Conservation (phyloP, 2,329 filamentous ascomycete species). For the Epichloe aotearoae region DNA sequence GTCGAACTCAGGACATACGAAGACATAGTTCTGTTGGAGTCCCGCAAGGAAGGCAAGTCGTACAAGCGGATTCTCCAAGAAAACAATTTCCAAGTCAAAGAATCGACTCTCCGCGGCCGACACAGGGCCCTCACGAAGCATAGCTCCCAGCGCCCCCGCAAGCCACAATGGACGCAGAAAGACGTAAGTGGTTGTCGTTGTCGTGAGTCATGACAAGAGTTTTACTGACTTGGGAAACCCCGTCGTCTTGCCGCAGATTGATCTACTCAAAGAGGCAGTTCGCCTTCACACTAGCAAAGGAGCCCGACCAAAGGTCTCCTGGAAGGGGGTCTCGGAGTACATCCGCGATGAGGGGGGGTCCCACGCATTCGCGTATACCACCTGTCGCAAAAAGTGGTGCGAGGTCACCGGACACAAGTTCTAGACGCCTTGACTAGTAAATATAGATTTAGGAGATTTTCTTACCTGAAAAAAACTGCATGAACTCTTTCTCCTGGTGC, state of each 20-base stretch:
- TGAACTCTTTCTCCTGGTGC: too few relatives aligned
- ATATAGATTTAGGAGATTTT: too few relatives aligned
- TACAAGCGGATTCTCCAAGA: constrained; percentile 49
- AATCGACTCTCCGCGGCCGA: constrained; percentile 60
- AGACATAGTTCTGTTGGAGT: constrained; percentile 38
- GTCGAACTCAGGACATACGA: not conserved
- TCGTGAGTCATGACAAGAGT: constrained; percentile 8
- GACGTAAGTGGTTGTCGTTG: constrained; percentile 41
- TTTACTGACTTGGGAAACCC: not conserved
- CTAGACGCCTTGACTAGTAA: constrained; percentile 16
- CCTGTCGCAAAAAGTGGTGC: constrained; percentile 39
- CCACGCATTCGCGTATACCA: constrained; percentile 46
- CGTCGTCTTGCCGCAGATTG: constrained; percentile 20
- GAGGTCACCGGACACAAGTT: not conserved
- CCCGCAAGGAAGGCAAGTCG: constrained; percentile 42
- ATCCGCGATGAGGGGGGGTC: constrained; percentile 38
- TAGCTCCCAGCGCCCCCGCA: constrained; percentile 47
- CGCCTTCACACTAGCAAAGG: not conserved
- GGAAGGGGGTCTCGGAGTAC: constrained; percentile 43
- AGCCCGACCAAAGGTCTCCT: constrained; percentile 39
- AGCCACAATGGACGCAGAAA: constrained; percentile 46
- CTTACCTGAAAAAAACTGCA: too few relatives aligned
- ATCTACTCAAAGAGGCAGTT: constrained; percentile 32
- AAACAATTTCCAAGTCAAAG: constrained; percentile 47
- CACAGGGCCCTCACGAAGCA: constrained; percentile 52